Conservation (phyloP, 176 grass and related monocot species). For the Saccharum officinarum region DNA sequence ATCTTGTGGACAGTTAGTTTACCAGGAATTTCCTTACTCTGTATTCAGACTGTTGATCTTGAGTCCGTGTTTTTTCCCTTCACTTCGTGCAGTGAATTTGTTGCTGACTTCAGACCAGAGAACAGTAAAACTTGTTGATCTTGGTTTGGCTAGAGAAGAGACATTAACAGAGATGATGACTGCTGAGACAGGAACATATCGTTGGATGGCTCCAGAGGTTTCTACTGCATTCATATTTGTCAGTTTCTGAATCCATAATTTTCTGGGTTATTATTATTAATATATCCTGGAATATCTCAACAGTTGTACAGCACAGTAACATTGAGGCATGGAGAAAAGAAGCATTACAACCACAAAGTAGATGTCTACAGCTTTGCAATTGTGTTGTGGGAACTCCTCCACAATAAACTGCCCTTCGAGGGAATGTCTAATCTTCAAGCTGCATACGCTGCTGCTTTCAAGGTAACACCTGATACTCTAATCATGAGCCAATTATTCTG, state of each 20-base stretch:
- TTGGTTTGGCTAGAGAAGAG: conserved; percentile 99
- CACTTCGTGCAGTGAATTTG: conserved; percentile 67
- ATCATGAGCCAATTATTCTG: neutral
- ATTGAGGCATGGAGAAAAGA: conserved; percentile 97
- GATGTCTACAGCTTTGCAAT: conserved; percentile 99
- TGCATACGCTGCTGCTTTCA: conserved; percentile 95
- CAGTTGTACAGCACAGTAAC: conserved; percentile 98
- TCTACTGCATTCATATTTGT: conserved; percentile 16
- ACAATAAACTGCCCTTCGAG: conserved; percentile 92
- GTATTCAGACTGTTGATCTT: conserved; percentile 29
- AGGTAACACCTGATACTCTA: conserved; percentile 49
- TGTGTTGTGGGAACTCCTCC: conserved; percentile 95
- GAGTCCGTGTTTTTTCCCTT: conserved; percentile 16
- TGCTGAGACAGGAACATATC: conserved; percentile 96
- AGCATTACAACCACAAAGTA: conserved; percentile 99
- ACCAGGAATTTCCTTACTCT: neutral
- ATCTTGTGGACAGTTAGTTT: conserved; percentile 1
- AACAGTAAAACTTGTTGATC: conserved; percentile 94
- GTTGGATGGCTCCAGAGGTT: conserved; percentile 99
- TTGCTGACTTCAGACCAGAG: conserved; percentile 85
- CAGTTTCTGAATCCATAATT: conserved; percentile 6
- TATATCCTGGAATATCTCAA: conserved; percentile 24
- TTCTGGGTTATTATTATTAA: conserved; percentile 22
- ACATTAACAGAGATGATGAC: conserved; percentile 99
- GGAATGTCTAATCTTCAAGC: conserved; percentile 99